A percentile compares a stretch with the other conserved stretches of the same genome.
Evolutionary conservation across 805 yeast species (phyloP).

Genomic region (Ogataea angusta): DNA sequence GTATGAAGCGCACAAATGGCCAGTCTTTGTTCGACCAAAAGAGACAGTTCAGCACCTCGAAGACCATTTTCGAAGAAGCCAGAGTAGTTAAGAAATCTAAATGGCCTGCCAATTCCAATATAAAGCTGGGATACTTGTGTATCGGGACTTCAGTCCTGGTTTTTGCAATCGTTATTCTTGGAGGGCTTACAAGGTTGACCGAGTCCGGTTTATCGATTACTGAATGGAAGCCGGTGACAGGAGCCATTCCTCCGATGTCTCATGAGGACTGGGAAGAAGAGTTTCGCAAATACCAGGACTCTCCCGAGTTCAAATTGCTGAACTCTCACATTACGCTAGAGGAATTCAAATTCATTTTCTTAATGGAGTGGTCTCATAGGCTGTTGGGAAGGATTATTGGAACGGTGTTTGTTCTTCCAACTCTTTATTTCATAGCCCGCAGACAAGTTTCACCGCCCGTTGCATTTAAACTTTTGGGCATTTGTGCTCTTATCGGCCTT

Average conservation of each 20-base stretch:
- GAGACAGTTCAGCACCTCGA: conserved; percentile 17
- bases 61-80: conserved; percentile 1
- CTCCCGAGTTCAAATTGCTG: conserved; percentile 88
- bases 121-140: conserved; percentile 80
- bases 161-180: conserved; percentile 93
- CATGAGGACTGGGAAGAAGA: conserved; percentile 84
- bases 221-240: conserved; percentile 98
- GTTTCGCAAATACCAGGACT: conserved; percentile 71
- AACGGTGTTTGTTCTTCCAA: conserved; percentile 75
- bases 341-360: conserved; percentile 91
- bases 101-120: conserved; percentile 47
- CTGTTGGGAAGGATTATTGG: conserved; percentile 92
- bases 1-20: conserved; percentile 1
- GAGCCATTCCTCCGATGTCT: conserved; percentile 82
- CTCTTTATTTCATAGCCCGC: conserved; percentile 70
- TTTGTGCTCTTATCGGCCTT: conserved; percentile 76
- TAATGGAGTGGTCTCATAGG: conserved; percentile 98
- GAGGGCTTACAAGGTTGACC: conserved; percentile 92
- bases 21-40: conserved; percentile 2
- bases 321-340: conserved; percentile 87
- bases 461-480: conserved; percentile 63
- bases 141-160: conserved; percentile 84
- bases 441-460: conserved; percentile 65
- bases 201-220: conserved; percentile 96
- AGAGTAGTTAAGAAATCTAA: conserved; percentile 11